Evolutionary conservation across 1,284 basidiomycete genomes (phyloP).

Genomic region (Earliella scabrosa): DNA sequence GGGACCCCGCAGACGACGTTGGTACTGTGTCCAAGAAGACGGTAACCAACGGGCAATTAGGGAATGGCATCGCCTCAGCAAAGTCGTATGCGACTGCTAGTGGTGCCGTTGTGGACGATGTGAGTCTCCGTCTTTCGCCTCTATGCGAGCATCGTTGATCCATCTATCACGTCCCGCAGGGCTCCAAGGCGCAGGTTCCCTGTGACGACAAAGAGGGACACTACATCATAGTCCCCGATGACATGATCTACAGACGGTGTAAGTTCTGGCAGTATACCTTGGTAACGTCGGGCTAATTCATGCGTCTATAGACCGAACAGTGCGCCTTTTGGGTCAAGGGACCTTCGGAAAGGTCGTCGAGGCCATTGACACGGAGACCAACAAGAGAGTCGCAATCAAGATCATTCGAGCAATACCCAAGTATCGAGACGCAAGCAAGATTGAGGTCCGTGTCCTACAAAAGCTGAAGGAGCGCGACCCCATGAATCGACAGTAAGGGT

Average conservation of each 20-base stretch:
- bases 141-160: conserved; percentile 24
- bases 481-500: conserved; percentile 82
- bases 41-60: conserved; percentile 47
- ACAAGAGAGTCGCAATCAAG: conserved; percentile 93
- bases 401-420: conserved; percentile 97
- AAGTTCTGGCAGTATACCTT: conserved; percentile 37
- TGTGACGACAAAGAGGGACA: conserved; percentile 97
- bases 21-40: conserved; percentile 65
- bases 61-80: conserved; percentile 47
- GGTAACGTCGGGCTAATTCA: conserved; percentile 26
- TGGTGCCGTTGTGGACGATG: conserved; percentile 64
- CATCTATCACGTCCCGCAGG: conserved; percentile 43
- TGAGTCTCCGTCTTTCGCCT: conserved; percentile 40
- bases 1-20: conserved; percentile 70
- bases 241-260: conserved; percentile 87
- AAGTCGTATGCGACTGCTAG: conserved; percentile 69
- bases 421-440: conserved; percentile 98
- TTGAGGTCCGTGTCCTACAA: conserved; percentile 95
- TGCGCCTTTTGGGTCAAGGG: conserved; percentile 92
- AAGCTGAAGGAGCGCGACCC: conserved; percentile 93
- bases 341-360: conserved; percentile 99
- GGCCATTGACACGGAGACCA: conserved; percentile 82
- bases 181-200: conserved; percentile 60
- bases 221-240: conserved; percentile 90
- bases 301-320: conserved; percentile 76